Conservation (phyloP, 2,329 filamentous ascomycete genomes). For the Calonectria hawksworthii region DNA sequence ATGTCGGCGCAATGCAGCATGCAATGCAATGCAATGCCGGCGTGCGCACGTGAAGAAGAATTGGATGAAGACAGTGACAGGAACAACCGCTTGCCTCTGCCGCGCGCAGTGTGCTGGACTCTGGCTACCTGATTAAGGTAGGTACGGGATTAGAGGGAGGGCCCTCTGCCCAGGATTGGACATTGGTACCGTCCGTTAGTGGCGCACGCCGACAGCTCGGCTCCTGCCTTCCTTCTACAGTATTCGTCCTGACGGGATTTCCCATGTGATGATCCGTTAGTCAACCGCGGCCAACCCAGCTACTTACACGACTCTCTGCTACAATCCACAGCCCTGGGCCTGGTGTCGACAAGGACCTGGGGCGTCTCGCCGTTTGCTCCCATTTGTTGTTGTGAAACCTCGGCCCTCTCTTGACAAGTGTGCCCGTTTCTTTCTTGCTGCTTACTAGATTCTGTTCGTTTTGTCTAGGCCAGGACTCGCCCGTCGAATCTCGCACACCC, state of each 20-base stretch:
- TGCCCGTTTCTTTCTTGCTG: not conserved
- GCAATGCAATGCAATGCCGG: constrained; percentile 17
- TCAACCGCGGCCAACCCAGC: constrained; percentile 3
- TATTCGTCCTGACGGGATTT: not conserved
- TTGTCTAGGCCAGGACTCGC: constrained; percentile 2
- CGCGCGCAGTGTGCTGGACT: not conserved
- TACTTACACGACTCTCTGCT: constrained; percentile 17
- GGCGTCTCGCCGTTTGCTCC: constrained; percentile 24
- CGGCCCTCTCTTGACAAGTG: not conserved
- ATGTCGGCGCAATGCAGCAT: not conserved
- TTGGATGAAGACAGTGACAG: not conserved
- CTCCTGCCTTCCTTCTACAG: constrained; percentile 5
- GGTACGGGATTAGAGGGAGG: not conserved
- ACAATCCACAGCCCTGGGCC: constrained; percentile 34
- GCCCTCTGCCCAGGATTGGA: not conserved
- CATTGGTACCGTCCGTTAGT: not conserved
- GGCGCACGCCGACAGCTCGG: constrained; percentile 5
- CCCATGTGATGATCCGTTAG: constrained; percentile 7
- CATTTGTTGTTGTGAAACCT: constrained; percentile 3
- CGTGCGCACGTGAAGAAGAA: not conserved
- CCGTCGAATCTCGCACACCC: constrained; percentile 21
- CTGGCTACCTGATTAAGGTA: constrained; percentile 18
- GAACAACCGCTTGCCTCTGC: not conserved
- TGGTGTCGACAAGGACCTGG: constrained; percentile 41
- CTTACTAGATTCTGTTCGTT: constrained; percentile 16